Conservation (phyloP, 768 basidiomycete species). For the Cystobasidium ongulense region DNA sequence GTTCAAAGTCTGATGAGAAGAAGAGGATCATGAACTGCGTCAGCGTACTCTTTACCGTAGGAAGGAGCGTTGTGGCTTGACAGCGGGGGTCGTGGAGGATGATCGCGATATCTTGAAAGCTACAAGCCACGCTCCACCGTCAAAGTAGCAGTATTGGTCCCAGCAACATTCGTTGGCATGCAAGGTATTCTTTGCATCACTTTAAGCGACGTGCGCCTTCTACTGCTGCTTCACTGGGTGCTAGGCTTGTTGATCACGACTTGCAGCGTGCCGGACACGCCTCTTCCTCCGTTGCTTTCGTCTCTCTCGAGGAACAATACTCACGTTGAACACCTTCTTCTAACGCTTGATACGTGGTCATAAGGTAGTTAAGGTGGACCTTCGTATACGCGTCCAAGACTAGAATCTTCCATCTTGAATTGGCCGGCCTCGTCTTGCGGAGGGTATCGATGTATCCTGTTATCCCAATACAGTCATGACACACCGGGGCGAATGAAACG, state of each 20-base stretch:
- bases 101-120: not conserved
- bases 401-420: slow-evolving; percentile 83
- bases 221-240: not conserved
- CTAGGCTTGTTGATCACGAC: not conserved
- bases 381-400: slow-evolving; percentile 91
- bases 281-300: not conserved
- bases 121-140: not conserved
- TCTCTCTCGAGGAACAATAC: slow-evolving; percentile 44
- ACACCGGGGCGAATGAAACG: not conserved
- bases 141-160: not conserved
- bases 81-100: not conserved
- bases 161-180: no score
- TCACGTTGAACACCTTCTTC: slow-evolving; percentile 92
- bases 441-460: slow-evolving; percentile 80
- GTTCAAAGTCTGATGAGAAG: slow-evolving; percentile 67
- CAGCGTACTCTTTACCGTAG: not conserved
- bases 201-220: not conserved
- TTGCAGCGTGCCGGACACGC: not conserved
- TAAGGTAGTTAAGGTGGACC: slow-evolving; percentile 68
- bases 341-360: slow-evolving; percentile 87
- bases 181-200: no score
- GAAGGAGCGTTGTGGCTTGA: not conserved
- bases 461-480: not conserved
- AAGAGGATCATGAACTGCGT: not conserved
- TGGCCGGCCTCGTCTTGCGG: slow-evolving; percentile 73